Evolutionary conservation across 2,329 filamentous ascomycete genomes (phyloP), one percentile per base, ranked within the genome.

Genomic region (Phialemonium atrogriseum): DNA sequence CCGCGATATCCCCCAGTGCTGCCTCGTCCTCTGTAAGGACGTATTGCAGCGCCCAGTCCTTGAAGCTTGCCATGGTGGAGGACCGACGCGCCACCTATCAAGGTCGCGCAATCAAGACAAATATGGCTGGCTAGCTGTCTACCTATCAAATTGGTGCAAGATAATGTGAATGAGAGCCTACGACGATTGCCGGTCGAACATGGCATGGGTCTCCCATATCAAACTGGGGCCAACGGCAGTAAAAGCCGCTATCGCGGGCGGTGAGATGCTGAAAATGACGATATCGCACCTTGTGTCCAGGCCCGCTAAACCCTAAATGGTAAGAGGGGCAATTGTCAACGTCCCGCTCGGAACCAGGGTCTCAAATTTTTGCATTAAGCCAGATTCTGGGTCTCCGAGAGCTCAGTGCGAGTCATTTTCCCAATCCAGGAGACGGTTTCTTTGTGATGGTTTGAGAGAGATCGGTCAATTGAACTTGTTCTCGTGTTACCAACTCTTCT

Each of bases 31-130:
- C 68, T 7, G 65, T 57, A 24, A 73, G 64, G 36, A 73, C 68
- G 48, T 67, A 73, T 40, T 70, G 61, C 33, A 72, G 53, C 20
- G 69, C 69, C 41, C 70, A 60, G 42, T 70, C 65, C 41, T 64
- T 60, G 42, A 73, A 64, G 45, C 59, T 60, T 30, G 65, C 60
- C 69, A 73, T 73, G 44, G 15, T 46, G 33, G 32, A 27, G 18
- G 40, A 36, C 16, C 19, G 32, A 25, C 27, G 14, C 9, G 14
- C 11, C 5, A n/a, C 21, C 17, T 16, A 15, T 10, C 20, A 40
- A 29, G 39, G 39, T 29, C n/a, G n/a, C n/a, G n/a, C n/a, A n/a
- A n/a, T n/a, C n/a, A n/a, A n/a, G n/a, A n/a, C n/a, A n/a, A n/a
- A n/a, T n/a, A n/a, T n/a, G n/a, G n/a, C n/a, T n/a, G n/a, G 27